Conservation (phyloP, 768 basidiomycete species). For the Cystofilobasidium macerans region DNA sequence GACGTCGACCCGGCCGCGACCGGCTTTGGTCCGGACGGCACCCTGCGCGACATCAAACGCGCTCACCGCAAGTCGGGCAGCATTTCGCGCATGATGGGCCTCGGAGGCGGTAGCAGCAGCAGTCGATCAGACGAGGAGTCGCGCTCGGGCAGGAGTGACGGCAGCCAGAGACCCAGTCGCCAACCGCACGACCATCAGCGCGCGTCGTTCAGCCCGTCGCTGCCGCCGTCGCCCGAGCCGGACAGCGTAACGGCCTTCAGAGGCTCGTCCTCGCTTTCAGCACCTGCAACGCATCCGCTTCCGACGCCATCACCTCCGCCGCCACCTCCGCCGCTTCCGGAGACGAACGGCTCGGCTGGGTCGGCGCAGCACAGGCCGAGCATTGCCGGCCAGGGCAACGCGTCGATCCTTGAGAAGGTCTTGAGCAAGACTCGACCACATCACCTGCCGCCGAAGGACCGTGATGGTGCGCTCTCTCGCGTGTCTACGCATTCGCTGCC, state of each 20-base stretch:
- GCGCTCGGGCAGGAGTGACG: background rate
- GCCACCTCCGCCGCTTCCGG: background rate
- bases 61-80: background rate
- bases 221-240: background rate
- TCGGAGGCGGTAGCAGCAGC: background rate
- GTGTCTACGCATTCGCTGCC: background rate
- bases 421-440: slow-evolving; percentile 11
- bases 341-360: background rate
- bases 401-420: slow-evolving; percentile 8
- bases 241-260: no score
- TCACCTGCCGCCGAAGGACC: slow-evolving; percentile 20
- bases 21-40: background rate
- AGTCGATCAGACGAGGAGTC: background rate
- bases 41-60: background rate
- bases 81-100: background rate
- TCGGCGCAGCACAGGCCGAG: background rate
- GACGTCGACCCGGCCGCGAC: background rate
- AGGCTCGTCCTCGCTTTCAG: no score
- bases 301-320: background rate
- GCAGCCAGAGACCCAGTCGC: background rate
- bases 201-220: no score
- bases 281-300: background rate
- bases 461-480: background rate
- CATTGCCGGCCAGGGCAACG: background rate
- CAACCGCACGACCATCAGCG: no score